A percentile compares a stretch with the other conserved stretches of the same genome.
These are phyloP conservation scores for Leishmania tropica DNA, from an alignment of 208 protist species.

Conservation along the genomic window DNA sequence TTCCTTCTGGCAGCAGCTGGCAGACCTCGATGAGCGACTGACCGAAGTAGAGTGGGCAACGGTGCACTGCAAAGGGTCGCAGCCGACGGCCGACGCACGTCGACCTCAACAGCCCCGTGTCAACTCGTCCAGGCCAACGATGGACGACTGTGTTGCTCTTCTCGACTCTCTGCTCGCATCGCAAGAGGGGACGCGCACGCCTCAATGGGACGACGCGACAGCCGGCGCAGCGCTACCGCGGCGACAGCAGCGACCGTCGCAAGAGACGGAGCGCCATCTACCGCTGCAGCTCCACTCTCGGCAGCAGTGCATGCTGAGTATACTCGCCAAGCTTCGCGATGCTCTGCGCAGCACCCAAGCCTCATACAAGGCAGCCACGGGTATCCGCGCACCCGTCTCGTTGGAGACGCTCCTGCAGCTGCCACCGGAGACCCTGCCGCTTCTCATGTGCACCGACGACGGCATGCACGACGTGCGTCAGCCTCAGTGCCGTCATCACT, in stretches of 20 bases:
- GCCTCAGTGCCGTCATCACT: not conserved
- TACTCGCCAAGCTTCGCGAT: constrained; percentile 15
- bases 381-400: not conserved
- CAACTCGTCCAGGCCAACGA: not conserved
- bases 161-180: constrained; percentile 13
- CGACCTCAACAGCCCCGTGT: not conserved
- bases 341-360: constrained; percentile 19
- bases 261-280: not conserved
- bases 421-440: constrained; percentile 14
- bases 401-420: constrained; percentile 28
- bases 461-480: not conserved
- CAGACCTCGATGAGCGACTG: not conserved
- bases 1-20: not conserved
- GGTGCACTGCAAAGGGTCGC: not conserved
- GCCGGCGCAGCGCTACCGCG: not conserved
- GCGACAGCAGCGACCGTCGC: not conserved
- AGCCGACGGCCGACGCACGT: not conserved
- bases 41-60: not conserved
- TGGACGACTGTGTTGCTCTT: constrained; percentile 10
- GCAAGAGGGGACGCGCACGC: not conserved
- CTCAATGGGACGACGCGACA: not conserved
- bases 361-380: constrained; percentile 14
- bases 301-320: constrained; percentile 1
- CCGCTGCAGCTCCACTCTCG: not conserved
- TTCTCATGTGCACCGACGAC: constrained; percentile 1